phyloP scores from a whole-genome alignment of 2,329 filamentous ascomycete genomes.

The Xylariaceae sp. region DNA sequence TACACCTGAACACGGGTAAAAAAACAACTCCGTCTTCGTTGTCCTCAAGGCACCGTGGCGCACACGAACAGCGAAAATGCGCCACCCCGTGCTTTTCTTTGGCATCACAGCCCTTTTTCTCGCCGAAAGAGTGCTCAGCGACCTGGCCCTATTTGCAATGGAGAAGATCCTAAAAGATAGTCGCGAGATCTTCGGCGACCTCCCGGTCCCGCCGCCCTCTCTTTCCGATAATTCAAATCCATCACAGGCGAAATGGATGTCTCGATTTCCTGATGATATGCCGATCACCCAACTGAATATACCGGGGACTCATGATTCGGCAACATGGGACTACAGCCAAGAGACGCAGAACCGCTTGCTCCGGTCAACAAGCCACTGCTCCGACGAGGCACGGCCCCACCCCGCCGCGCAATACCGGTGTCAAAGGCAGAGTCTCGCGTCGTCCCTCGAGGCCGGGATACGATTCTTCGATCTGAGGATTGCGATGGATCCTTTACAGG shows the following conservation, averaged over 20 bases:
- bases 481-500: slow-evolving; percentile 43
- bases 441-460: slow-evolving; percentile 43
- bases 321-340: slow-evolving; percentile 48
- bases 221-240: slow-evolving; percentile 2
- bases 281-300: slow-evolving; percentile 45
- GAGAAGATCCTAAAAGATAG: slow-evolving; percentile 40
- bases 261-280: slow-evolving; percentile 37
- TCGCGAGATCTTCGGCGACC: slow-evolving; percentile 39
- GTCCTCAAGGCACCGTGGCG: no score
- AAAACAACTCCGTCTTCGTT: no score
- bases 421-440: slow-evolving; percentile 35
- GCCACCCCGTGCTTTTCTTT: no score
- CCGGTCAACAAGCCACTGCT: slow-evolving; percentile 37
- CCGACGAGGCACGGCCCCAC: slow-evolving; percentile 31
- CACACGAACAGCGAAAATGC: no score
- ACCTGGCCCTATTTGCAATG: no score
- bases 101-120: no score
- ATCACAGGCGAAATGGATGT: slow-evolving; percentile 42
- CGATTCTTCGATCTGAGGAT: slow-evolving; percentile 49
- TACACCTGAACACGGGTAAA: no score
- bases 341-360: slow-evolving; percentile 38
- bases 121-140: no score
- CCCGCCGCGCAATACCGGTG: slow-evolving; percentile 37
- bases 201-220: slow-evolving; percentile 5
- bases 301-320: slow-evolving; percentile 47